Evolutionary conservation across 2,329 filamentous ascomycete genomes (phyloP), one percentile per base, ranked within the genome.

Genomic region (Rutstroemia sp.): DNA sequence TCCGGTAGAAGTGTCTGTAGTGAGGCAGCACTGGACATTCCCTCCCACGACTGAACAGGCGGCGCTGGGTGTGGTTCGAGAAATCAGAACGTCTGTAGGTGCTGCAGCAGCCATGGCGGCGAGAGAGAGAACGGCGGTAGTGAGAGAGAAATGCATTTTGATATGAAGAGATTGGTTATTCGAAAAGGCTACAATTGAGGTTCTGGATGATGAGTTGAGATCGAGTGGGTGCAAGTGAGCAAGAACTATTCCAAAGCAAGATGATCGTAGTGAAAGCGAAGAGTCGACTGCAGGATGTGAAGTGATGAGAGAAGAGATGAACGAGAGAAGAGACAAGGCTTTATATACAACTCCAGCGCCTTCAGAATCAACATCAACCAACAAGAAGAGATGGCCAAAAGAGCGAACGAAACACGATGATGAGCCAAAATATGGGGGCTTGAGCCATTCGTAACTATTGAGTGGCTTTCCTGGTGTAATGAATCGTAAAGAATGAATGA

Each of bases 61-160:
- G 27, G 8, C 8, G 27, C 27, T 23, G 23, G 4, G 7, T 30
- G 27, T 10, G 10, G 27, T 30, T 10, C 27, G 27, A 8, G 1
- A 8, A 30, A 30, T 30, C 27, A 30, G 10, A 8, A 37, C 17
- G 9, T 42, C 64, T 48, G 9, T 51, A 6, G 44, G 64, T 62
- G n/a, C 41, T 37, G 12, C 66, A 23, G 64, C 46, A 41, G 59
- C 55, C 34, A 62, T 47, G 10, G 60, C 37, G 47, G 60, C 56
- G 46, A 65, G 46, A 48, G 68, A 61, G 42, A 69, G 42, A 41
- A 62, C 38, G 27, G 60, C 9, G 56, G 61, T 44, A 45, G 58
- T 27, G 42, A 56, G 58, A 37, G 56, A 60, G 60, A 68, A 59
- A 38, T 64, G 60, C 66, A 69, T 69, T 53, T 57, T 44, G 23